Evolutionary conservation across 805 yeast species (phyloP).

Genomic region (Candida nanaspora): DNA sequence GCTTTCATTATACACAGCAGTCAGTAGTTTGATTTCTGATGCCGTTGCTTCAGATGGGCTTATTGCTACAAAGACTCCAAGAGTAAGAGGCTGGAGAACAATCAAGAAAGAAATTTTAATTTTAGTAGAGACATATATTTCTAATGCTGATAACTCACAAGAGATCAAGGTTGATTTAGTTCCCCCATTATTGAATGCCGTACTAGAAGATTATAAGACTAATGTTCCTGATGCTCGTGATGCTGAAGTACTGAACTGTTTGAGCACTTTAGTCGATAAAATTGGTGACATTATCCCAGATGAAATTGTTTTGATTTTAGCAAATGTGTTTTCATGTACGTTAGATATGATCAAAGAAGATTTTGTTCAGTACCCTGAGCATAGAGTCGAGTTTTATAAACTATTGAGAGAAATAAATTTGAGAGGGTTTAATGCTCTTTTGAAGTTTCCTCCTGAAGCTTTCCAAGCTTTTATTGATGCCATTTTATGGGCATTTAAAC

Average conservation of each 20-base stretch:
- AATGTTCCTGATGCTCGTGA: constrained; percentile 96
- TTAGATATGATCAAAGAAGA: constrained; percentile 93
- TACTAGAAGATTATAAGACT: constrained; percentile 78
- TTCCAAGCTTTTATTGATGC: constrained; percentile 90
- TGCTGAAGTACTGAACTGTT: constrained; percentile 93
- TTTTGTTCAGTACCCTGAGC: constrained; percentile 95
- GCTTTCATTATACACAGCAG: constrained; percentile 85
- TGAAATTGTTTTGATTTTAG: constrained; percentile 80
- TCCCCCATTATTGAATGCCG: constrained; percentile 76
- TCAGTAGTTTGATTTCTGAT: constrained; percentile 75
- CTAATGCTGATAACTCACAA: constrained; percentile 79
- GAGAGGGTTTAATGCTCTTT: constrained; percentile 77
- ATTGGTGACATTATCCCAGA: constrained; percentile 86
- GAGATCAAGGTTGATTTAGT: constrained; percentile 79
- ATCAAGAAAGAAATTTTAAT: constrained; percentile 91
- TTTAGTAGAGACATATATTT: constrained; percentile 80
- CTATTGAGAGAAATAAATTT: constrained; percentile 80
- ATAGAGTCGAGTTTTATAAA: constrained; percentile 92
- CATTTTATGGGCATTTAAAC: constrained; percentile 97
- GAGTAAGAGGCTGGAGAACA: constrained; percentile 91
- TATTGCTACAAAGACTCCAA: constrained; percentile 90
- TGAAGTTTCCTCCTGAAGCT: constrained; percentile 85
- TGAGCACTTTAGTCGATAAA: constrained; percentile 81
- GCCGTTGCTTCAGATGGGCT: constrained; percentile 75
- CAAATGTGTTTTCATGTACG: constrained; percentile 90